These are phyloP conservation scores for Monosporascus sp. DNA, from an alignment of 2,329 filamentous ascomycete genomes.

Conservation along the genomic window DNA sequence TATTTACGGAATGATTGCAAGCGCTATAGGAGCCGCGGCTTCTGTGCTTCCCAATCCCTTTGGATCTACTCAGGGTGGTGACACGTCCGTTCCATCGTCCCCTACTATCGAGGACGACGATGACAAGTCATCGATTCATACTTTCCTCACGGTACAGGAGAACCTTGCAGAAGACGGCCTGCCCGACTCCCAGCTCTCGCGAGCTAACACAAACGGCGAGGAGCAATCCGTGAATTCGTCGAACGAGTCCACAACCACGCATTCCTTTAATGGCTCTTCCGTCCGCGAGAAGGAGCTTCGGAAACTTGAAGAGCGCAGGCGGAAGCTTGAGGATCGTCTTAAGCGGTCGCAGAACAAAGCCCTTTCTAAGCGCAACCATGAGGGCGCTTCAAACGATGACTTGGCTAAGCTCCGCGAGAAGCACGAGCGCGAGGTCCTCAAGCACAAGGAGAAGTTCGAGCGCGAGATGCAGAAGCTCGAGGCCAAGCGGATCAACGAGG, in stretches of 20 bases:
- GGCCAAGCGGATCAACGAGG: conserved; percentile 57
- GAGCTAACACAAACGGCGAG: conserved; percentile 13
- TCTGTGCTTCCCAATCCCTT: conserved; percentile 35
- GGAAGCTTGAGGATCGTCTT: conserved; percentile 36
- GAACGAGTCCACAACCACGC: conserved; percentile 28
- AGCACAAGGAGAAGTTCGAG: conserved; percentile 61
- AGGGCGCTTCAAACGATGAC: conserved; percentile 36
- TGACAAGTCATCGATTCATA: conserved; percentile 41
- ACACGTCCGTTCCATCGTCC: conserved; percentile 22
- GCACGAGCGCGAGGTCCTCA: conserved; percentile 58
- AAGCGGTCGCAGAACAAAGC: conserved; percentile 20
- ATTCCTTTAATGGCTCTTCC: conserved; percentile 19
- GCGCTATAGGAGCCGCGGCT: conserved; percentile 46
- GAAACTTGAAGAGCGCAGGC: conserved; percentile 53
- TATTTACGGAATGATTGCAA: conserved; percentile 51
- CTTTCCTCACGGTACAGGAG: conserved; percentile 45
- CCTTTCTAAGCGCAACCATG: conserved; percentile 30
- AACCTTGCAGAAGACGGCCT: background rate
- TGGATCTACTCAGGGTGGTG: conserved; percentile 23
- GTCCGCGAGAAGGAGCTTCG: conserved; percentile 59
- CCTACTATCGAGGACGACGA: conserved; percentile 21
- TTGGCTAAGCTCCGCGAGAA: conserved; percentile 57
- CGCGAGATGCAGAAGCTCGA: conserved; percentile 61
- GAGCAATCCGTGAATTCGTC: conserved; percentile 32
- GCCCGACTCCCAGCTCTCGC: conserved; percentile 10